Evolutionary conservation across 768 basidiomycete genomes (phyloP).

Genomic region (Trametes elegans): DNA sequence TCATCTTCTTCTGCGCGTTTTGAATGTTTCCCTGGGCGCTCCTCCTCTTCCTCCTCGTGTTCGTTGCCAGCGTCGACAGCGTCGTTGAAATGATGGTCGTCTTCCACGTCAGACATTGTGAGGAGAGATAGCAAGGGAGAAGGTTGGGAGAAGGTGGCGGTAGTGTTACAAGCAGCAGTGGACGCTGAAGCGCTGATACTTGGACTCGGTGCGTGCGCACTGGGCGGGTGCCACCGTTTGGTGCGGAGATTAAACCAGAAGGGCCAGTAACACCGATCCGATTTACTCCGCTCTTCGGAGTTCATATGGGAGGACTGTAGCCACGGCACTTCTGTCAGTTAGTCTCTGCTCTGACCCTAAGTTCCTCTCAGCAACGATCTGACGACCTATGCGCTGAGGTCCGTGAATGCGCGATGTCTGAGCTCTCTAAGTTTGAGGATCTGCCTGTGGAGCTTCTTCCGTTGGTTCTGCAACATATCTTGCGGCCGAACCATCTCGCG

Average conservation of each 20-base stretch:
- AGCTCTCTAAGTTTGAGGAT: slow-evolving; percentile 39
- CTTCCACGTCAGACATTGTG: slow-evolving; percentile 25
- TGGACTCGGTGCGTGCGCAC: background rate
- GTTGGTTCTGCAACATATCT: slow-evolving; percentile 47
- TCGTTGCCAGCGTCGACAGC: slow-evolving; percentile 21
- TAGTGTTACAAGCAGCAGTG: background rate
- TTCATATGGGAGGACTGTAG: too few relatives aligned
- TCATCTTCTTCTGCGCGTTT: slow-evolving; percentile 38
- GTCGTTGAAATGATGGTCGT: slow-evolving; percentile 29
- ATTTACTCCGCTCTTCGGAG: background rate
- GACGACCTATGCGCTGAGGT: too few relatives aligned
- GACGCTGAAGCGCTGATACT: too few relatives aligned
- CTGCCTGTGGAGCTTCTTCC: slow-evolving; percentile 69
- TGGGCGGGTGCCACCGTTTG: background rate
- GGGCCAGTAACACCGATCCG: background rate
- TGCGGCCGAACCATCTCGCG: slow-evolving; percentile 52
- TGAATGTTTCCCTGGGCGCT: slow-evolving; percentile 39
- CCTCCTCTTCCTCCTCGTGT: slow-evolving; percentile 41
- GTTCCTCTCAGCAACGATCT: too few relatives aligned
- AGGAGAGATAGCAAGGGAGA: background rate
- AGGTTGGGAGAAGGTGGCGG: background rate
- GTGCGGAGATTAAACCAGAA: background rate
- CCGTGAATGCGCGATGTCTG: background rate
- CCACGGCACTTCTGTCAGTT: too few relatives aligned
- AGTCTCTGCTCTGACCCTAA: too few relatives aligned